These are phyloP conservation scores for Seiridium cupressi DNA, from an alignment of 2,329 filamentous ascomycete species.

Conservation along the genomic window DNA sequence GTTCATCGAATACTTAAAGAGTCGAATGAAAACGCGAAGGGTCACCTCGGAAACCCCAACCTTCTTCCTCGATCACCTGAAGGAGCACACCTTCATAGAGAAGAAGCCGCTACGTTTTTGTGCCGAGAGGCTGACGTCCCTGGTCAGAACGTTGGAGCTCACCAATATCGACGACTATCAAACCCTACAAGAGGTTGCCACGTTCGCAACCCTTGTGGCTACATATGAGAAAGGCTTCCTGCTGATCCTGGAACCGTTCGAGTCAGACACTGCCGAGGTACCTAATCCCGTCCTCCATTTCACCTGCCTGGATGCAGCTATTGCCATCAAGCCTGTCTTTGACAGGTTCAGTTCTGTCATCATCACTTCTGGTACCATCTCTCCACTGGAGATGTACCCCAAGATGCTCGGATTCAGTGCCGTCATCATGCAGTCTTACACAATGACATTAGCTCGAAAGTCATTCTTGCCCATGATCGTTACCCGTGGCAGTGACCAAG, in stretches of 20 bases:
- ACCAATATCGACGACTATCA: constrained; percentile 99
- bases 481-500: constrained; percentile 90
- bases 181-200: constrained; percentile 93
- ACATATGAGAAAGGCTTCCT: constrained; percentile 97
- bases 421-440: constrained; percentile 94
- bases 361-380: constrained; percentile 96
- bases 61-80: constrained; percentile 89
- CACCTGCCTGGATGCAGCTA: constrained; percentile 93
- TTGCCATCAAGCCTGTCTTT: constrained; percentile 96
- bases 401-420: constrained; percentile 95
- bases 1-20: constrained; percentile 97
- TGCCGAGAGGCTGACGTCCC: constrained; percentile 87
- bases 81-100: constrained; percentile 96
- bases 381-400: constrained; percentile 96
- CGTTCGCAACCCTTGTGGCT: constrained; percentile 91
- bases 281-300: constrained; percentile 97
- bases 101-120: constrained; percentile 94
- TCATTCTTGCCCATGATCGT: constrained; percentile 99
- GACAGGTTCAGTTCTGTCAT: constrained; percentile 97
- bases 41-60: constrained; percentile 96
- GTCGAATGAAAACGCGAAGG: constrained; percentile 95
- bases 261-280: constrained; percentile 92
- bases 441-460: constrained; percentile 88
- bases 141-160: constrained; percentile 91
- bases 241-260: constrained; percentile 94